Conservation (phyloP, 2,329 filamentous ascomycete genomes). For the Tolypocladium guangdongense region DNA sequence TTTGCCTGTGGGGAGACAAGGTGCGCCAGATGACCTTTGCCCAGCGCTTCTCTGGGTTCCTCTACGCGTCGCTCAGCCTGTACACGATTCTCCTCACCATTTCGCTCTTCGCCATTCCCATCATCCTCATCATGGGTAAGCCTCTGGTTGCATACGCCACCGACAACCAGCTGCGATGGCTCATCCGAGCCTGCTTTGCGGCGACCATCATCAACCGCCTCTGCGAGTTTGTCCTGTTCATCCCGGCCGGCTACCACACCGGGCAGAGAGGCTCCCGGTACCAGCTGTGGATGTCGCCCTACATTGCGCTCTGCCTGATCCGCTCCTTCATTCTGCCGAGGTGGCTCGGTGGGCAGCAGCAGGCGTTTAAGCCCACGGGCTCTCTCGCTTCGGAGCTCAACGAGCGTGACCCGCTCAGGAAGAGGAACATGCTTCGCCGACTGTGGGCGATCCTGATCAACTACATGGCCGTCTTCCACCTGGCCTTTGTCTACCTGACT, state of each 20-base stretch:
- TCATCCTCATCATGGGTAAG: slow-evolving; percentile 46
- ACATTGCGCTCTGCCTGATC: slow-evolving; percentile 46
- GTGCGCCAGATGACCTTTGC: slow-evolving; percentile 42
- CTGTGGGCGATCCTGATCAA: slow-evolving; percentile 43
- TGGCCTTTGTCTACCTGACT: slow-evolving; percentile 42
- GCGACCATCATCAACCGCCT: slow-evolving; percentile 39
- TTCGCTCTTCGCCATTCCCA: slow-evolving; percentile 46
- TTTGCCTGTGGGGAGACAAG: slow-evolving; percentile 43
- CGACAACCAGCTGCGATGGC: slow-evolving; percentile 43
- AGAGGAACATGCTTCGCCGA: slow-evolving; percentile 41
- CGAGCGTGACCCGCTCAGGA: slow-evolving; percentile 42
- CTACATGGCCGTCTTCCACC: slow-evolving; percentile 44
- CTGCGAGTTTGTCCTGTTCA: slow-evolving; percentile 46
- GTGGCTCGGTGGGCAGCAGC: slow-evolving; percentile 47
- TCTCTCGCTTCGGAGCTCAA: slow-evolving; percentile 44
- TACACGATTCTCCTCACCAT: slow-evolving; percentile 44
- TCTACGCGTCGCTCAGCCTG: slow-evolving; percentile 43
- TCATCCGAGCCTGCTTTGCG: slow-evolving; percentile 44
- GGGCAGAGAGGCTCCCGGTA: slow-evolving; percentile 44
- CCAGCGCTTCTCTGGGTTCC: slow-evolving; percentile 47
- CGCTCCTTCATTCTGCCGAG: slow-evolving; percentile 46
- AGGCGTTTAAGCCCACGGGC: slow-evolving; percentile 51
- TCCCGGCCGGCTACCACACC: slow-evolving; percentile 48
- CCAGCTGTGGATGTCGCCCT: slow-evolving; percentile 53
- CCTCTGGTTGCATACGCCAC: slow-evolving; percentile 45